Evolutionary conservation across 2,329 filamentous ascomycete species (phyloP).

Genomic region (Stromatinia cepivora): DNA sequence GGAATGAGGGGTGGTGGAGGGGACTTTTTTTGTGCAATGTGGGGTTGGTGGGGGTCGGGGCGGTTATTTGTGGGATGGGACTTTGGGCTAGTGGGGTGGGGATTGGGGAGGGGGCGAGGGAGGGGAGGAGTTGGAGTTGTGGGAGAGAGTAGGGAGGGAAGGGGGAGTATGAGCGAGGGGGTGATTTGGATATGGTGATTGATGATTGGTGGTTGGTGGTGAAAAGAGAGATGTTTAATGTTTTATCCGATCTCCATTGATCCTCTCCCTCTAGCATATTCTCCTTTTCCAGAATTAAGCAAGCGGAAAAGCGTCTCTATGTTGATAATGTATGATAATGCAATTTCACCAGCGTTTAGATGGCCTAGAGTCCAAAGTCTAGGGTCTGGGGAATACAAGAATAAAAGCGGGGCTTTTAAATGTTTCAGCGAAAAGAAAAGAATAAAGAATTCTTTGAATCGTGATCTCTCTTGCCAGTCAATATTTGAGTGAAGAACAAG

Average conservation of each 20-base stretch:
- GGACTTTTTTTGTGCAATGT: slow-evolving; percentile 18
- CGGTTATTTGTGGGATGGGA: slow-evolving; percentile 25
- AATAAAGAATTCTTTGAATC: no score
- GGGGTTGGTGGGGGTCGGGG: slow-evolving; percentile 20
- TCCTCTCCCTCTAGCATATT: no score
- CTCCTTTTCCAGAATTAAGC: no score
- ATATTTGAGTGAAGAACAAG: no score
- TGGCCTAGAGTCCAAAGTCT: no score
- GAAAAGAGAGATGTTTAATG: not conserved
- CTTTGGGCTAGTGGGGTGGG: slow-evolving; percentile 25
- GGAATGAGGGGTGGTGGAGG: slow-evolving; percentile 25
- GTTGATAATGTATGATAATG: no score
- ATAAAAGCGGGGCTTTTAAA: no score
- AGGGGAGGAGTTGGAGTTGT: slow-evolving; percentile 1
- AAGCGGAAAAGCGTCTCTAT: no score
- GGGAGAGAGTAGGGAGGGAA: not conserved
- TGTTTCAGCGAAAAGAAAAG: no score
- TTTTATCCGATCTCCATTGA: not conserved
- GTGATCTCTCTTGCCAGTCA: no score
- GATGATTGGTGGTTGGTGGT: not conserved
- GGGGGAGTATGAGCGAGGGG: not conserved
- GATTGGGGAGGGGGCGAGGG: not conserved
- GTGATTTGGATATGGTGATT: not conserved
- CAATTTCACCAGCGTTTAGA: no score
- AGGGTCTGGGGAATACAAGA: no score